Base-by-base conservation (phyloP, 2,329 filamentous ascomycete species). In the Decorospora gaudefroyi region DNA sequence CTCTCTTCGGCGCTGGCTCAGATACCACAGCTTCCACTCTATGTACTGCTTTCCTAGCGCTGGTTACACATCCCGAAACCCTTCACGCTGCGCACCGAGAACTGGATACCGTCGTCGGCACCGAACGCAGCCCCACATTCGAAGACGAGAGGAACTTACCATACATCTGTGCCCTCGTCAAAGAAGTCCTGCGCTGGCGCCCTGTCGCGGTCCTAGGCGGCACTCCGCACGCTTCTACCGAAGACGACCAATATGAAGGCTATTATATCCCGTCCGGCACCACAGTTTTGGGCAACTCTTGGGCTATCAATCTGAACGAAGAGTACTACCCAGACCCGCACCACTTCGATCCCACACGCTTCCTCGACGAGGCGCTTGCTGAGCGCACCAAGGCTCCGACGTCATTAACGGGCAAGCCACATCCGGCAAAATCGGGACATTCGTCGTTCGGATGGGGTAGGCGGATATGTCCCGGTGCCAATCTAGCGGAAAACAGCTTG, bases 21-120 rank as follows among this genome's bases (percentile, higher is more conserved):
- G 78, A 80, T 48, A 80, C 78, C 0, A 78, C 76, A 0, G 72
- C 75, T 0, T 74, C 71, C 10, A 76, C 74, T 0, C 64, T 79
- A 13, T 75, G 74, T 46, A 72, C 70, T 11, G 77, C 73, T 63
- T 74, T 82, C 52, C 44, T 79, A 51, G 59, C 80, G 42, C 46
- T 81, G 65, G 45, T 74, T 64, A 48, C 76, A 46, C 75, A 76
- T 48, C 76, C 76, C 0, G 68, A 74, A 5, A 68, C 70, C 0
- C 68, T 78, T 8, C 40, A 46, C 3, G 70, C 71, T 21, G 76
- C 75, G 0, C 74, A 78, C 21, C 64, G 67, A 10, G 72, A 74
- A 40, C 55, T 75, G 3, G 72, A 74, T 41, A 22, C 34, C 1
- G 61, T 73, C 12, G 54, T 70, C 18, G 69, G 69, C 2, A 1